Evolutionary conservation across 75 land plant species (phyloP).

Genomic region (Selaginella tamariscina): DNA sequence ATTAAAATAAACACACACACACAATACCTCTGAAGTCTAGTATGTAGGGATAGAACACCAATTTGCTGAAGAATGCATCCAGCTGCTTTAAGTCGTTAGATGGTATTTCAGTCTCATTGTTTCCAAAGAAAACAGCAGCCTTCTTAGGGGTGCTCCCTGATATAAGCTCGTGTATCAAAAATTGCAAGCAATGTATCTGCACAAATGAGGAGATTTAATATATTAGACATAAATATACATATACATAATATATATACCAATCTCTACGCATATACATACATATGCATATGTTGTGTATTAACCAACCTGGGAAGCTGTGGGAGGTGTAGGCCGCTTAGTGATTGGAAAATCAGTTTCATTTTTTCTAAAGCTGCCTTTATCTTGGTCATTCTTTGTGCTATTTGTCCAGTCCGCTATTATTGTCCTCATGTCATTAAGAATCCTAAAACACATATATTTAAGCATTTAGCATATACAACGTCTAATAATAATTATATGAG

Average conservation of each 20-base stretch:
- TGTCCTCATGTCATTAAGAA: slow-evolving; percentile 86
- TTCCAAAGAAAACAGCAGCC: slow-evolving; percentile 81
- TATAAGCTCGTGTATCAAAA: slow-evolving; percentile 87
- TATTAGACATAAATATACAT: slow-evolving; percentile 62
- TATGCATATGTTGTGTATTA: slow-evolving; percentile 35
- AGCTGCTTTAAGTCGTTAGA: slow-evolving; percentile 55
- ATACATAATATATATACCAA: too few species aligned
- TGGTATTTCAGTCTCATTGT: slow-evolving; percentile 65
- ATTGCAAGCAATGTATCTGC: slow-evolving; percentile 96
- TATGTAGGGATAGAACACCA: slow-evolving; percentile 81
- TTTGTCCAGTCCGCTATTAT: slow-evolving; percentile 99
- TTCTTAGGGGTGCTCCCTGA: slow-evolving; percentile 87
- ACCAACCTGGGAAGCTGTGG: slow-evolving; percentile 86
- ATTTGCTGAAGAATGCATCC: slow-evolving; percentile 81
- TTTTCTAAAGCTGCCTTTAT: slow-evolving; percentile 34
- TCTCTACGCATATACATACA: too few species aligned
- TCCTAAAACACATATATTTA: slow-evolving; percentile 52
- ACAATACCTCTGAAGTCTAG: slow-evolving; percentile 75
- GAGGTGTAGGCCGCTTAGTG: slow-evolving; percentile 80
- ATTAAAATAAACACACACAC: too few species aligned
- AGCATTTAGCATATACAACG: too few species aligned
- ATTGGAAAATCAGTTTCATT: slow-evolving; percentile 60
- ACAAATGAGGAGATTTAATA: not conserved
- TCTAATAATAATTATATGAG: too few species aligned
- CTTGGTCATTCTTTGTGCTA: slow-evolving; percentile 57